A percentile compares a stretch with the other conserved stretches of the same genome.
Conservation (phyloP, 805 yeast species). For the Wickerhamiella nectarea region DNA sequence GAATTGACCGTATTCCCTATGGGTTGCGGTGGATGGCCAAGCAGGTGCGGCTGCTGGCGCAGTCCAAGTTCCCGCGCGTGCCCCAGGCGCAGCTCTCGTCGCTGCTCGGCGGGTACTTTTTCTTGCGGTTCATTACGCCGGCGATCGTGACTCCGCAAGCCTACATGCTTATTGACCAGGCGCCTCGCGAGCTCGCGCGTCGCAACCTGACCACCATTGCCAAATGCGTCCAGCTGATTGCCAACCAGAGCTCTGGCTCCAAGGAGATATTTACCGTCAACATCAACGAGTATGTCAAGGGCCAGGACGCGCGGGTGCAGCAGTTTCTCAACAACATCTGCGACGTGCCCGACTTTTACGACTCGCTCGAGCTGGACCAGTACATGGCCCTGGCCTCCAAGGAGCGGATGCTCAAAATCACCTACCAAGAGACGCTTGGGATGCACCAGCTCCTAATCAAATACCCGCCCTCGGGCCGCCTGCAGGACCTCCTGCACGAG, state of each 20-base stretch:
- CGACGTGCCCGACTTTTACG: constrained; percentile 30
- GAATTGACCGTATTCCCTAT: constrained; percentile 47
- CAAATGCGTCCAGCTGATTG: constrained; percentile 72
- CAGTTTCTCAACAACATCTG: constrained; percentile 26
- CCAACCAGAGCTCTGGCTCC: constrained; percentile 59
- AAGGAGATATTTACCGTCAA: constrained; percentile 33
- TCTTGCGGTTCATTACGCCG: constrained; percentile 71
- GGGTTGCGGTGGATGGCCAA: constrained; percentile 61
- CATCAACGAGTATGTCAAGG: constrained; percentile 21
- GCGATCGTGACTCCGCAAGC: constrained; percentile 82
- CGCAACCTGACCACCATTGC: constrained; percentile 68
- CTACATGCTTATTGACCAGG: constrained; percentile 27
- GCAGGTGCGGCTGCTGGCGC: constrained; percentile 44
- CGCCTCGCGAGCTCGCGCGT: constrained; percentile 33
- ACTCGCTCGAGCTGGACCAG: constrained; percentile 29
- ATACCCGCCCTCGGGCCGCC: constrained; percentile 16
- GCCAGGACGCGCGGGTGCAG: constrained; percentile 22
- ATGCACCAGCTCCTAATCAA: constrained; percentile 27
- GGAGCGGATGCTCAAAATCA: constrained; percentile 24
- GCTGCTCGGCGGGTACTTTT: constrained; percentile 70
- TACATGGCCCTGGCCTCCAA: constrained; percentile 27
- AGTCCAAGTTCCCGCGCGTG: constrained; percentile 51
- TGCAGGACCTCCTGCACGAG: constrained; percentile 19
- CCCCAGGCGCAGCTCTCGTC: constrained; percentile 24
- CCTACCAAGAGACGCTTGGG: constrained; percentile 25